Evolutionary conservation across 75 land plant species (phyloP), one percentile per base, ranked within the genome.

Genomic region (Gnetum montanum): DNA sequence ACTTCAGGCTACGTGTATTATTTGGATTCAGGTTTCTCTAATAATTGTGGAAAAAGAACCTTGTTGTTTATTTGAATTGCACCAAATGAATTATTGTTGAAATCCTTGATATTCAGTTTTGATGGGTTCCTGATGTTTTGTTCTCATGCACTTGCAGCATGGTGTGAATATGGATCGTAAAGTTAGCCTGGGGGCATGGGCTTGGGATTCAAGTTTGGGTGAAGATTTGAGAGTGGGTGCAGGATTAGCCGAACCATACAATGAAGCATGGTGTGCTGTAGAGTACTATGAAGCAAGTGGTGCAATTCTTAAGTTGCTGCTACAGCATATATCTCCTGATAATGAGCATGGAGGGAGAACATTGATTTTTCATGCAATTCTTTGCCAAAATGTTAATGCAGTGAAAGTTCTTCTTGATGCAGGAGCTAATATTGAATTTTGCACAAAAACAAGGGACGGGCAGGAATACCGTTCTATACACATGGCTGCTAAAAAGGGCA

Each of bases 151-250:
- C 6, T 13, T 48, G 33, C 59, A 90, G 96, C 76, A 69, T 28
- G 91, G 96, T 44, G 87, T 73, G 11, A 57, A 57, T 29, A 71
- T 63, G 10, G 81, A 78, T 24, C 64, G 65, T 29, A 75, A 77
- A 46, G 91, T 70, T 12, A 70, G 73, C 23, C 67, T 90, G 1
- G 96, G 96, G 36, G 96, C 96, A 31, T 90, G 96, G 96, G 75
- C 91, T 16, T 90, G 96, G 96, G 96, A 85, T 53, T 57, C 46
- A 24, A 61, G 59, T 50, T 64, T 83, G 23, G 90, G 85, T 23
- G 96, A 90, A 46, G 96, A 86, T 47, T 46, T 85, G 57, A 80
- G 84, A 8, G 96, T 82, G 1, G 96, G 96, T 31, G 96, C 96
- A 12, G 96, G 96, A 6, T 51, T 90, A 43, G 81, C 81, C 46